These are phyloP conservation scores for Cucumis cinereus DNA, from an alignment of 306 rosid species.

Conservation along the genomic window DNA sequence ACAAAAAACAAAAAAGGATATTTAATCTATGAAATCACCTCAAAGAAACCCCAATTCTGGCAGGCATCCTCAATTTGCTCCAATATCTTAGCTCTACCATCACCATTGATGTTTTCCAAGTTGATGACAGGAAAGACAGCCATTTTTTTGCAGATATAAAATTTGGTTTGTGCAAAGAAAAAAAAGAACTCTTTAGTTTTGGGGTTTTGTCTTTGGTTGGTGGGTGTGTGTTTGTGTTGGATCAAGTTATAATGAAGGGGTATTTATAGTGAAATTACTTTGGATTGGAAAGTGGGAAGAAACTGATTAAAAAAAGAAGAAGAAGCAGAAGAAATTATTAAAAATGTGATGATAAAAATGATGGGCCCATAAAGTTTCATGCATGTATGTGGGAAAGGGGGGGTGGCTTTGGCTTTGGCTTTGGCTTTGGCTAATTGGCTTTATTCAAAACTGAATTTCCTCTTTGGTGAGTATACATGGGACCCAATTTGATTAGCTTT, in stretches of 20 bases:
- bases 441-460: not conserved
- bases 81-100: conserved; percentile 50
- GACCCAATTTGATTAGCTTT: not conserved
- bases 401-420: no score
- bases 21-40: conserved; percentile 28
- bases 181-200: not conserved
- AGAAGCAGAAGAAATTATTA: not conserved
- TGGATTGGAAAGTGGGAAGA: not conserved
- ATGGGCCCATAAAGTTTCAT: not conserved
- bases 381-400: not conserved
- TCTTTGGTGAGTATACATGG: not conserved
- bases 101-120: conserved; percentile 62
- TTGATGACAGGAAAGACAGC: conserved; percentile 64
- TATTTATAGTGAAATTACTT: not conserved
- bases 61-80: conserved; percentile 74
- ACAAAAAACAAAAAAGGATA: no score
- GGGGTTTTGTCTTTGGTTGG: not conserved
- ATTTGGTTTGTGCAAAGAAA: no score
- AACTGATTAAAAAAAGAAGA: not conserved
- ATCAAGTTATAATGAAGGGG: not conserved
- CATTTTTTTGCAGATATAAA: conserved; percentile 24
- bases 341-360: not conserved
- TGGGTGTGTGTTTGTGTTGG: not conserved
- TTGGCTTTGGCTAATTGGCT: no score
- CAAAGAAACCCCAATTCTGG: conserved; percentile 94